These are phyloP conservation scores for Penicillium sp. DNA, from an alignment of 2,329 filamentous ascomycete genomes.

Conservation along the genomic window DNA sequence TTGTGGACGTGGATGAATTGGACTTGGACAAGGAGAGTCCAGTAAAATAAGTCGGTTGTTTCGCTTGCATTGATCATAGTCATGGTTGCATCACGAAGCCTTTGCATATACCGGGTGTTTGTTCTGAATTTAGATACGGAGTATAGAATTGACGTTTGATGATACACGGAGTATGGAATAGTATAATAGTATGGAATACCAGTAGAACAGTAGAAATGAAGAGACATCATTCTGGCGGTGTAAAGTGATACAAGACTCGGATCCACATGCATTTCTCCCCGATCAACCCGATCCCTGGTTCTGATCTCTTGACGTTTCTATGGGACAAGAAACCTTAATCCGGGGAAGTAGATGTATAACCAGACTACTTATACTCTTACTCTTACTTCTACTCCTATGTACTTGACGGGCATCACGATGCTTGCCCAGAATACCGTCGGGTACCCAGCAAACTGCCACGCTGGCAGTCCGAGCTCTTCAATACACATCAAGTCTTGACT, in stretches of 20 bases:
- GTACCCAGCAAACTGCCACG: slow-evolving; percentile 13
- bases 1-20: slow-evolving; percentile 61
- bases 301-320: neutral
- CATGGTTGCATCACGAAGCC: slow-evolving; percentile 5
- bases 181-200: no score
- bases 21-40: slow-evolving; percentile 38
- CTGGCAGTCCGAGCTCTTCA: slow-evolving; percentile 18
- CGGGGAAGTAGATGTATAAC: neutral
- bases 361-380: neutral
- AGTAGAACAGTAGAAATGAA: no score
- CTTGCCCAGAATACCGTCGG: slow-evolving; percentile 1
- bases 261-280: neutral
- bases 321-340: neutral
- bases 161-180: no score
- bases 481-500: no score
- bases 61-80: slow-evolving; percentile 5
- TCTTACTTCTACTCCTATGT: no score
- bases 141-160: neutral
- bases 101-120: slow-evolving; percentile 10
- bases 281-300: neutral
- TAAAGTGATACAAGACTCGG: slow-evolving; percentile 5
- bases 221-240: slow-evolving; percentile 21
- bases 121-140: neutral
- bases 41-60: neutral
- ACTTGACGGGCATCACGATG: neutral